phyloP scores from a whole-genome alignment of 106 monocot genomes.

The Platanthera guangdongensis region DNA sequence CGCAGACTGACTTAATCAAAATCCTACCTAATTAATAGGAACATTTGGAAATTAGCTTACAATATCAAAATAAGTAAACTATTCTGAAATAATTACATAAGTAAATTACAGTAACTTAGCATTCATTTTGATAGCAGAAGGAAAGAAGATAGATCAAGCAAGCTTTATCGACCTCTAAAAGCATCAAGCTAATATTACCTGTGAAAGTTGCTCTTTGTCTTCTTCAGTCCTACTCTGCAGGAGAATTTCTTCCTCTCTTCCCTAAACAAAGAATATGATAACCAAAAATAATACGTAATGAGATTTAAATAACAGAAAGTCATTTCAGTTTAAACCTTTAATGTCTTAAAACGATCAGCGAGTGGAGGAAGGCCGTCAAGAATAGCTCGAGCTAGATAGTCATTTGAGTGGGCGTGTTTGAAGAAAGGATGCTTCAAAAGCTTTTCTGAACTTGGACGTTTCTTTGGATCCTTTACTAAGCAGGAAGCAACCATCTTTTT shows the following conservation, averaged over 20 bases:
- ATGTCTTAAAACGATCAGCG: constrained; percentile 68
- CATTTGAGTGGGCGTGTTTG: constrained; percentile 61
- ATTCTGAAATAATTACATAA: neutral
- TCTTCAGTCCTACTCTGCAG: constrained; percentile 43
- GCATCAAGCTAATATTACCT: constrained; percentile 27
- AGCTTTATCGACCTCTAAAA: neutral
- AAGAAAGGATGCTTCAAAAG: constrained; percentile 91
- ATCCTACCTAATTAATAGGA: neutral
- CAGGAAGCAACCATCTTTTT: constrained; percentile 80
- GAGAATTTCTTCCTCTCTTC: constrained; percentile 52
- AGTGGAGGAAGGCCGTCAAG: constrained; percentile 82
- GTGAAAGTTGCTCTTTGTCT: constrained; percentile 72
- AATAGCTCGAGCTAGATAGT: constrained; percentile 54
- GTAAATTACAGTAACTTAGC: neutral
- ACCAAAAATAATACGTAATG: neutral
- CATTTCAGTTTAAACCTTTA: constrained; percentile 49
- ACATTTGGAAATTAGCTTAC: neutral
- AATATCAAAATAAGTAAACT: neutral
- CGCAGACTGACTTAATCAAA: neutral
- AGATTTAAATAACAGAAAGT: neutral
- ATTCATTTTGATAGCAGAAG: neutral
- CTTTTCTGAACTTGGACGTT: constrained; percentile 84
- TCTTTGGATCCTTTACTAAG: constrained; percentile 96
- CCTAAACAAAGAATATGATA: constrained; percentile 31
- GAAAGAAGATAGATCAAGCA: neutral